Evolutionary conservation across 2,329 filamentous ascomycete species (phyloP).

Genomic region (Cytospora schulzeri): DNA sequence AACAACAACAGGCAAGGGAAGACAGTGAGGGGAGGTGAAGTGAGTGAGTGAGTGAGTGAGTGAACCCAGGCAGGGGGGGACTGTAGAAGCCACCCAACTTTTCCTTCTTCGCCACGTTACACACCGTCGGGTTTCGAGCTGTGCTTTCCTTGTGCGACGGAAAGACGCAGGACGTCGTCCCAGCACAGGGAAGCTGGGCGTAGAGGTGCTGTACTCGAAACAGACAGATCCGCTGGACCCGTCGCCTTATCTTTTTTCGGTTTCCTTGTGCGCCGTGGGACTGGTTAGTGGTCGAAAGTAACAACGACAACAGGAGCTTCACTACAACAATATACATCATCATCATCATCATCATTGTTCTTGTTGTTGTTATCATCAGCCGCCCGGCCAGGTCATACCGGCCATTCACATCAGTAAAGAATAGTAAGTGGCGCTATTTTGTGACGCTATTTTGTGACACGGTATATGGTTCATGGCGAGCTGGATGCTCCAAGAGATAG

Average conservation of each 20-base stretch:
- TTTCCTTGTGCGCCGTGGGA: slow-evolving; percentile 7
- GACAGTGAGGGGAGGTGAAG: no score
- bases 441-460: not conserved
- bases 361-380: not conserved
- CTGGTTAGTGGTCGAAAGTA: not conserved
- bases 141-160: slow-evolving; percentile 18
- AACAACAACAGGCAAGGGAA: not conserved
- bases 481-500: not conserved
- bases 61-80: not conserved
- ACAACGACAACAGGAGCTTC: no score
- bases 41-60: no score
- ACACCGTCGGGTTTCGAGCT: slow-evolving; percentile 26
- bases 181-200: slow-evolving; percentile 15
- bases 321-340: not conserved
- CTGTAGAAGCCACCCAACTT: not conserved
- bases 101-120: slow-evolving; percentile 13
- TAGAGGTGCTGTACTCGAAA: slow-evolving; percentile 26
- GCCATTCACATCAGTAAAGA: no score
- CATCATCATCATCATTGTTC: not conserved
- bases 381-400: not conserved
- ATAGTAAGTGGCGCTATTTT: not conserved
- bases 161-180: slow-evolving; percentile 11
- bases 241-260: not conserved
- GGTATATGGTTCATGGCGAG: not conserved
- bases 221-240: slow-evolving; percentile 15